Conservation (phyloP, 805 yeast genomes). For the Yamadazyma ubonensis region DNA sequence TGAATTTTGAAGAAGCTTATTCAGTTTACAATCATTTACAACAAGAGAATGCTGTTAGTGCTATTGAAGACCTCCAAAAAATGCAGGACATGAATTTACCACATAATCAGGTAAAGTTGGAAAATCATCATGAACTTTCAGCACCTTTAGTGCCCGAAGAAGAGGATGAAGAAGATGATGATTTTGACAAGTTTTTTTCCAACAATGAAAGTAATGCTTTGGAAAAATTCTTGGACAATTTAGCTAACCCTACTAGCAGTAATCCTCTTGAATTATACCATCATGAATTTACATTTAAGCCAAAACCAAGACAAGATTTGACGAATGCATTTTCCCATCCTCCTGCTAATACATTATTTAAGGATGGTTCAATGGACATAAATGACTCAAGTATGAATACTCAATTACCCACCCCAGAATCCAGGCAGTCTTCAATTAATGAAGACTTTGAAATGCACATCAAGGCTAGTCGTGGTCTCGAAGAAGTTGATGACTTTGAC, state of each 20-base stretch:
- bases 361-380: neutral
- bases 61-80: conserved; percentile 38
- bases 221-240: conserved; percentile 41
- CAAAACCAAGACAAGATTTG: conserved; percentile 21
- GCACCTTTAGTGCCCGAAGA: too few relatives aligned
- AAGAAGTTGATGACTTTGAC: conserved; percentile 8
- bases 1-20: conserved; percentile 48
- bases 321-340: conserved; percentile 29
- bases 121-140: conserved; percentile 5
- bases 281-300: conserved; percentile 16
- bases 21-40: conserved; percentile 38
- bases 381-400: conserved; percentile 5
- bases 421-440: conserved; percentile 25
- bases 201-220: conserved; percentile 38
- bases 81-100: conserved; percentile 17
- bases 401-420: conserved; percentile 37
- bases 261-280: conserved; percentile 35
- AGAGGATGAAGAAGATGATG: conserved; percentile 21
- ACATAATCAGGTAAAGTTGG: neutral
- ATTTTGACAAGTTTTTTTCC: conserved; percentile 36
- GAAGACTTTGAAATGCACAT: conserved; percentile 12
- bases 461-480: neutral
- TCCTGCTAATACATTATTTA: conserved; percentile 10
- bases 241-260: conserved; percentile 27
- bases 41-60: conserved; percentile 34